A percentile compares a stretch with the other conserved stretches of the same genome.
phyloP scores from a whole-genome alignment of 495 filamentous ascomycete species.

The Friedmanniomyces endolithicus region DNA sequence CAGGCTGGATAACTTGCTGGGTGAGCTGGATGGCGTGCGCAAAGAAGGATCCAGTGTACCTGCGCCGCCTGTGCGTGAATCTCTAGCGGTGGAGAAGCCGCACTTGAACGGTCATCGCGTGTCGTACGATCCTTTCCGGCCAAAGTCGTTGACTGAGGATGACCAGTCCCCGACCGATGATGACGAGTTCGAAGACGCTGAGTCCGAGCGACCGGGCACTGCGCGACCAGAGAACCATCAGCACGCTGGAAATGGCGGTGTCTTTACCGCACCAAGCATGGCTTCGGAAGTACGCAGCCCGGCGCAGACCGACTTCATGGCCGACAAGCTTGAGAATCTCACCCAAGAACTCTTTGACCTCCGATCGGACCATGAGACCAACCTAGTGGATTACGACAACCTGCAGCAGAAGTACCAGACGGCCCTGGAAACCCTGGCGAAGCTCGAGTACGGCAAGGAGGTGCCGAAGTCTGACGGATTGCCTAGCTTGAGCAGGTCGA shows the following conservation, averaged over 20 bases:
- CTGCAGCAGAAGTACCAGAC: constrained; percentile 86
- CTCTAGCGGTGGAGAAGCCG: constrained; percentile 10
- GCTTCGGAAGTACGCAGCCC: constrained; percentile 41
- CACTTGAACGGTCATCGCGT: constrained; percentile 27
- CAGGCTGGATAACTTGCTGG: constrained; percentile 80
- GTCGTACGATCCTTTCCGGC: constrained; percentile 19
- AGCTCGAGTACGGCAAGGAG: constrained; percentile 54
- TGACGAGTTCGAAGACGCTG: constrained; percentile 12
- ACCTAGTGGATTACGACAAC: constrained; percentile 65
- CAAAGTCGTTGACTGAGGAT: constrained; percentile 4
- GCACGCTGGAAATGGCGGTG: neutral
- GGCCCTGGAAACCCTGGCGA: constrained; percentile 65
- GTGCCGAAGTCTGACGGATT: neutral
- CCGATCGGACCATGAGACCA: constrained; percentile 75
- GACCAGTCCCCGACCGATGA: constrained; percentile 5
- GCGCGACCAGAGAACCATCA: neutral
- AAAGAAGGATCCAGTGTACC: constrained; percentile 38
- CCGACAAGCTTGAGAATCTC: constrained; percentile 84
- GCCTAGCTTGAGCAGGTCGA: constrained; percentile 50
- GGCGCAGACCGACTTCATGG: constrained; percentile 71
- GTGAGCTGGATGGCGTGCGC: constrained; percentile 76
- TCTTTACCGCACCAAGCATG: neutral
- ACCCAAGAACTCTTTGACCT: constrained; percentile 88
- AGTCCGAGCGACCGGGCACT: constrained; percentile 1
- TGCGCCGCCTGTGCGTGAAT: neutral